These are phyloP conservation scores for Ambrosiella cleistominuta DNA, from an alignment of 2,329 filamentous ascomycete species.

Conservation along the genomic window DNA sequence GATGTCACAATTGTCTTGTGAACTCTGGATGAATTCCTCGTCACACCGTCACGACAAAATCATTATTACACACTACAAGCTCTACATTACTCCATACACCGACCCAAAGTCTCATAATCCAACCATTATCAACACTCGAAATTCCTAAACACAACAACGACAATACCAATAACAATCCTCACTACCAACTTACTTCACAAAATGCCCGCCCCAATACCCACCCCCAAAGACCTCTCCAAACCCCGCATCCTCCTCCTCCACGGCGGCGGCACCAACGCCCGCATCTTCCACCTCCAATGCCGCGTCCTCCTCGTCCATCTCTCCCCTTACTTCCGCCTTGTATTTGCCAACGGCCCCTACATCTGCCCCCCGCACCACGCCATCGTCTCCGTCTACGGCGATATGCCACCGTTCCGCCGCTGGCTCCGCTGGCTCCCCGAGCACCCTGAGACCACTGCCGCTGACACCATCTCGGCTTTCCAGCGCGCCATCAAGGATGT, in stretches of 20 bases:
- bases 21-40: too few relatives aligned
- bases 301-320: slow-evolving; percentile 35
- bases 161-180: background rate
- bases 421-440: slow-evolving; percentile 45
- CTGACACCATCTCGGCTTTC: slow-evolving; percentile 24
- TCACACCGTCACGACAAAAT: too few relatives aligned
- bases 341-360: slow-evolving; percentile 56
- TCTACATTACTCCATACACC: too few relatives aligned
- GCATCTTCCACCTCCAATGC: slow-evolving; percentile 51
- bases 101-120: too few relatives aligned
- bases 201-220: too few relatives aligned
- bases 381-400: slow-evolving; percentile 46
- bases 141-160: too few relatives aligned
- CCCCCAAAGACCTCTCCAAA: slow-evolving; percentile 17
- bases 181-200: background rate
- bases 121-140: too few relatives aligned
- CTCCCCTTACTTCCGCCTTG: slow-evolving; percentile 43
- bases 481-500: slow-evolving; percentile 24
- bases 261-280: slow-evolving; percentile 57
- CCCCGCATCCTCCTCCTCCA: slow-evolving; percentile 68
- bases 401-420: slow-evolving; percentile 45
- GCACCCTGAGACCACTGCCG: slow-evolving; percentile 34
- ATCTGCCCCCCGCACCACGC: slow-evolving; percentile 42
- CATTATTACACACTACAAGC: too few relatives aligned
- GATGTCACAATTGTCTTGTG: too few relatives aligned